Percentiles rank a stretch among this genome's conserved stretches.
phyloP scores from a whole-genome alignment of 306 rosid genomes.

The Trifolium fragiferum region DNA sequence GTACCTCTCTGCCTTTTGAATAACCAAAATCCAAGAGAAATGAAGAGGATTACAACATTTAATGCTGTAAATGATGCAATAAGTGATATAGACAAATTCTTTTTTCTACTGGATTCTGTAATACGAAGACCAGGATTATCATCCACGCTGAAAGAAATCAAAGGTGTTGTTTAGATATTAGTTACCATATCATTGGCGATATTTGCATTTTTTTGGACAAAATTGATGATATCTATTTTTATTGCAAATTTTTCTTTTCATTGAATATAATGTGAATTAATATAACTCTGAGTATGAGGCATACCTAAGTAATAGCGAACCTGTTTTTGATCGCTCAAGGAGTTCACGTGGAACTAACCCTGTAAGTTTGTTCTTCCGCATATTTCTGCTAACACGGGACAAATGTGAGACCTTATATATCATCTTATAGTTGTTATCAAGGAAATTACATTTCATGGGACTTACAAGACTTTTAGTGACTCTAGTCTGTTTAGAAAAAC shows the following conservation, averaged over 20 bases:
- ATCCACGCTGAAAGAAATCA: conserved; percentile 24
- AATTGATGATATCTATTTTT: too few relatives aligned
- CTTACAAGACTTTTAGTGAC: conserved; percentile 54
- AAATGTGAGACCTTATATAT: neutral
- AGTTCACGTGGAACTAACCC: conserved; percentile 49
- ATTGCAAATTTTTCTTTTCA: too few relatives aligned
- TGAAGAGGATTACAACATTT: neutral
- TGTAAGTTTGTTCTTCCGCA: conserved; percentile 1
- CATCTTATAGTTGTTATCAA: neutral
- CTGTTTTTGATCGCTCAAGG: conserved; percentile 39
- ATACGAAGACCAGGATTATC: conserved; percentile 9
- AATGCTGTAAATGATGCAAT: conserved; percentile 28
- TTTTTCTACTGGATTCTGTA: conserved; percentile 12
- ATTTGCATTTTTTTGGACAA: too few relatives aligned
- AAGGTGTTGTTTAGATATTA: neutral
- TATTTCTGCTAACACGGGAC: conserved; percentile 51
- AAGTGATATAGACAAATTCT: conserved; percentile 1
- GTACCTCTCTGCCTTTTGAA: conserved; percentile 7
- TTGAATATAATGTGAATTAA: neutral
- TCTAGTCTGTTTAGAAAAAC: conserved; percentile 40
- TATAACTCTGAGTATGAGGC: conserved; percentile 1
- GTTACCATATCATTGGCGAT: neutral
- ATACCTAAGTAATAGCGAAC: conserved; percentile 57
- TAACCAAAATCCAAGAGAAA: conserved; percentile 20
- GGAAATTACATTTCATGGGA: neutral